Evolutionary conservation across 2,329 filamentous ascomycete genomes (phyloP).

Genomic region (Juglanconis sp.): DNA sequence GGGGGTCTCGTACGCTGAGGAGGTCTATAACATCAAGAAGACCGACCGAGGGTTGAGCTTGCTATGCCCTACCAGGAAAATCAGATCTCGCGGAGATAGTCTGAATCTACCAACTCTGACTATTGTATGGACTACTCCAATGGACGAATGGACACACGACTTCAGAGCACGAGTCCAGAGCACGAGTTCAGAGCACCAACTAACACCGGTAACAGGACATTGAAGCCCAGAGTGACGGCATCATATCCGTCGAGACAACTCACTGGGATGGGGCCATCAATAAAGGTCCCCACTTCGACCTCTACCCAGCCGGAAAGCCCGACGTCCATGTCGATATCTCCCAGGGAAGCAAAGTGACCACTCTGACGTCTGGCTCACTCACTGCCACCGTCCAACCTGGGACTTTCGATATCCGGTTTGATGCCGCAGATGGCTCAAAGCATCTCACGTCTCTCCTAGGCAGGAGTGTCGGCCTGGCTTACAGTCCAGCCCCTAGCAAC

Average conservation of each 20-base stretch:
- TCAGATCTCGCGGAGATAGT: conserved; percentile 51
- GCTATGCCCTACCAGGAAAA: conserved; percentile 56
- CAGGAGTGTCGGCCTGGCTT: conserved; percentile 56
- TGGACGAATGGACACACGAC: not conserved
- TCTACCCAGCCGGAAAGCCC: conserved; percentile 52
- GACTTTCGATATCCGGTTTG: conserved; percentile 54
- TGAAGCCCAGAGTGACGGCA: conserved; percentile 54
- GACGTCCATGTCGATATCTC: conserved; percentile 35
- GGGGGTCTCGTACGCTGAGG: conserved; percentile 63
- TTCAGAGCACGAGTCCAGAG: conserved; percentile 1
- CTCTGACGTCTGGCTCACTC: conserved; percentile 48
- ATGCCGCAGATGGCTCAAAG: conserved; percentile 45
- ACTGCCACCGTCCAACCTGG: conserved; percentile 50
- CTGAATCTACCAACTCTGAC: conserved; percentile 54
- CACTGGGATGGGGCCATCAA: conserved; percentile 54
- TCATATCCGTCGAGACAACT: conserved; percentile 57
- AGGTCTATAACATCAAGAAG: conserved; percentile 52
- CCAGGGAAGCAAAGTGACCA: conserved; percentile 43
- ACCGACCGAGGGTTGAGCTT: conserved; percentile 49
- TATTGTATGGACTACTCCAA: conserved; percentile 33
- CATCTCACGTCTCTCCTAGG: conserved; percentile 52
- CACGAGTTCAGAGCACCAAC: not conserved
- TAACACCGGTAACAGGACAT: conserved; percentile 40
- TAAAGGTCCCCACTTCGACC: conserved; percentile 54
- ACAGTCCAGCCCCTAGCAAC: conserved; percentile 49